Percentiles rank a stretch among this genome's conserved stretches.
phyloP scores from a whole-genome alignment of 768 basidiomycete genomes.

The Termitomyces sp. region DNA sequence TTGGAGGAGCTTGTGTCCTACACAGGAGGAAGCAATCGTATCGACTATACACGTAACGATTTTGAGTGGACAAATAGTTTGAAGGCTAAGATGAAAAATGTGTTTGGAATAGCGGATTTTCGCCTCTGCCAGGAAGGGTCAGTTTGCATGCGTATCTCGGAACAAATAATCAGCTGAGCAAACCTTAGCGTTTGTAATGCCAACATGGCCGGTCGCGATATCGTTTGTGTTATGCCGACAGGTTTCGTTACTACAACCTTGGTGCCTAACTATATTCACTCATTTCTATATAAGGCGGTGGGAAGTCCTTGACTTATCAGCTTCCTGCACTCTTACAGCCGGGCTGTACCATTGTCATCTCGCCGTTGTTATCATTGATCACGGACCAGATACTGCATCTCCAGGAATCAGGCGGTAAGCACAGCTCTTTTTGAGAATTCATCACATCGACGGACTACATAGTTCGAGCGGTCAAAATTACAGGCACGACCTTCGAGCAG shows the following conservation, averaged over 20 bases:
- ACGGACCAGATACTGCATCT: conserved; percentile 79
- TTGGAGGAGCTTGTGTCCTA: too few species aligned
- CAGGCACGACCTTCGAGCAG: conserved; percentile 54
- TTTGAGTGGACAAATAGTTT: conserved; percentile 65
- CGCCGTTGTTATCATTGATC: conserved; percentile 75
- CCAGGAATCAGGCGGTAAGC: conserved; percentile 54
- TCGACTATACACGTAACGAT: conserved; percentile 47
- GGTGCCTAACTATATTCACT: not conserved
- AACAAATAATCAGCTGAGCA: not conserved
- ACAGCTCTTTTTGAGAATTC: not conserved
- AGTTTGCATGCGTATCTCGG: conserved; percentile 15
- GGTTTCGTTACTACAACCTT: conserved; percentile 35
- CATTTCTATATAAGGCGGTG: conserved; percentile 60
- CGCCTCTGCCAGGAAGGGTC: conserved; percentile 85
- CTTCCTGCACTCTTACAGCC: conserved; percentile 75
- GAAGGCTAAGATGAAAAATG: conserved; percentile 49
- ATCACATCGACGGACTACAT: not conserved
- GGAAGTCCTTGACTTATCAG: conserved; percentile 91
- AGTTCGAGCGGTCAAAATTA: conserved; percentile 81
- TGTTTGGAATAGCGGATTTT: conserved; percentile 67
- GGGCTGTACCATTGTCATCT: conserved; percentile 86
- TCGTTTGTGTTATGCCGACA: conserved; percentile 87
- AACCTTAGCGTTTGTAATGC: conserved; percentile 79
- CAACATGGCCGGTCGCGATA: conserved; percentile 80
- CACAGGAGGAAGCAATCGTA: conserved; percentile 32